Evolutionary conservation across 345 rosid species (phyloP).

Genomic region (Pelargonium nanum): DNA sequence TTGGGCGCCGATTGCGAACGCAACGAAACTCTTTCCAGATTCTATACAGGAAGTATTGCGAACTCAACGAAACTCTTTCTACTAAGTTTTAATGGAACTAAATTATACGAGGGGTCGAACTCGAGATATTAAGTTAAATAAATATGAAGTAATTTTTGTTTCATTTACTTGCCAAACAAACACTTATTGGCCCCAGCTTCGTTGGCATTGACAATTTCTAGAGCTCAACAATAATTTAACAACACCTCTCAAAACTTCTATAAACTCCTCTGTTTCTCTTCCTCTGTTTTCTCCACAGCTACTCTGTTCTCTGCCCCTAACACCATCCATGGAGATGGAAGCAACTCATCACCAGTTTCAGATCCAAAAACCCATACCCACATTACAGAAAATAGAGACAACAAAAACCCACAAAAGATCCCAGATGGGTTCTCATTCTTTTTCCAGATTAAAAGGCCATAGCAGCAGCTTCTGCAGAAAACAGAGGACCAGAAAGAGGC

Average conservation of each 20-base stretch:
- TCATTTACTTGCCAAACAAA: too few species aligned
- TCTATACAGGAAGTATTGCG: too few species aligned
- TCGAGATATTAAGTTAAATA: too few species aligned
- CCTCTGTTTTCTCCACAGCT: constrained; percentile 6
- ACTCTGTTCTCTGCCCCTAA: not conserved
- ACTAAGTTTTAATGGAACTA: too few species aligned
- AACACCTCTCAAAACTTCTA: too few species aligned
- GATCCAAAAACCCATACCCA: not conserved
- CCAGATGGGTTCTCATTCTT: not conserved
- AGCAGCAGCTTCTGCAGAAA: constrained; percentile 1
- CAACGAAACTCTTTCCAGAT: too few species aligned
- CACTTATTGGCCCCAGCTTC: constrained; percentile 31
- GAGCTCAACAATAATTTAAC: constrained; percentile 18
- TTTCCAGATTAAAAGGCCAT: not conserved
- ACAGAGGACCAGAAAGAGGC: constrained; percentile 1
- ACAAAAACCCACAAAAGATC: not conserved
- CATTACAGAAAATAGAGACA: not conserved
- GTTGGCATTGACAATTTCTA: constrained; percentile 42
- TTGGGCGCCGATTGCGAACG: too few species aligned
- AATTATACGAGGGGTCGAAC: too few species aligned
- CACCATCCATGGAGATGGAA: constrained; percentile 1
- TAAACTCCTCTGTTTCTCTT: not conserved
- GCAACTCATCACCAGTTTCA: constrained; percentile 3
- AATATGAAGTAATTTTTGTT: too few species aligned
- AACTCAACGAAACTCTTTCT: too few species aligned